Percentiles rank a stretch among this genome's conserved stretches.
Conservation (phyloP, 768 basidiomycete genomes). For the Boletus edulis region DNA sequence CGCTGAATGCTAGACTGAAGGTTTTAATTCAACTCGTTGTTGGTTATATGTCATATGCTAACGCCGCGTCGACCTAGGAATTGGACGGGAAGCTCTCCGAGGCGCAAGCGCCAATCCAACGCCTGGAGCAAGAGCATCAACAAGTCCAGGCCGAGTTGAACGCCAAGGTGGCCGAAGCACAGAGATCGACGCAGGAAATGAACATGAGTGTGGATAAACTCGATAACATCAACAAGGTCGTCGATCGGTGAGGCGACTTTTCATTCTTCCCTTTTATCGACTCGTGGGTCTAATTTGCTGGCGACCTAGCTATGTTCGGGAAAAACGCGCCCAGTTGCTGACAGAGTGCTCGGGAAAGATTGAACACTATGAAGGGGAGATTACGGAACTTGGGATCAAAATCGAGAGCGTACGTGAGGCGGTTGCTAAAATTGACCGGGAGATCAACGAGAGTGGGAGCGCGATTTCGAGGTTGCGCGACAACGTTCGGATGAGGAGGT, state of each 20-base stretch:
- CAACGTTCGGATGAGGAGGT: conserved; percentile 75
- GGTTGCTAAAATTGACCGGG: conserved; percentile 66
- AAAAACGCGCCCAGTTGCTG: conserved; percentile 59
- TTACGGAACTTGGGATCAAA: conserved; percentile 39
- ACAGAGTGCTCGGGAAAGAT: conserved; percentile 58
- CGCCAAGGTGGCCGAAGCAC: conserved; percentile 48
- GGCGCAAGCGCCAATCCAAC: conserved; percentile 62
- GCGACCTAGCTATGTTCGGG: conserved; percentile 65
- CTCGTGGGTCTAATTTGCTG: not conserved
- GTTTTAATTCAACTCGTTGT: conserved; percentile 29
- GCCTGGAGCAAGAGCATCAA: conserved; percentile 55
- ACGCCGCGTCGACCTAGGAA: conserved; percentile 41
- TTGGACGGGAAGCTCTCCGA: conserved; percentile 58
- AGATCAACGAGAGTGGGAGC: conserved; percentile 75
- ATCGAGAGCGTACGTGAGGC: conserved; percentile 40
- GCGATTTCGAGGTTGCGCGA: conserved; percentile 71
- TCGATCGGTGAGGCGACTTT: conserved; percentile 52
- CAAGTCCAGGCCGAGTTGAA: conserved; percentile 49
- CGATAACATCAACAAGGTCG: conserved; percentile 52
- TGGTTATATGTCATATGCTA: not conserved
- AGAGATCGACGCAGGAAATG: conserved; percentile 58
- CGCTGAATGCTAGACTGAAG: conserved; percentile 48
- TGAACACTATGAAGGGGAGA: conserved; percentile 44
- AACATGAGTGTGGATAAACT: conserved; percentile 64
- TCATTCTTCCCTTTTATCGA: not conserved